Evolutionary conservation across 306 rosid species (phyloP).

Genomic region (Quercus suber): DNA sequence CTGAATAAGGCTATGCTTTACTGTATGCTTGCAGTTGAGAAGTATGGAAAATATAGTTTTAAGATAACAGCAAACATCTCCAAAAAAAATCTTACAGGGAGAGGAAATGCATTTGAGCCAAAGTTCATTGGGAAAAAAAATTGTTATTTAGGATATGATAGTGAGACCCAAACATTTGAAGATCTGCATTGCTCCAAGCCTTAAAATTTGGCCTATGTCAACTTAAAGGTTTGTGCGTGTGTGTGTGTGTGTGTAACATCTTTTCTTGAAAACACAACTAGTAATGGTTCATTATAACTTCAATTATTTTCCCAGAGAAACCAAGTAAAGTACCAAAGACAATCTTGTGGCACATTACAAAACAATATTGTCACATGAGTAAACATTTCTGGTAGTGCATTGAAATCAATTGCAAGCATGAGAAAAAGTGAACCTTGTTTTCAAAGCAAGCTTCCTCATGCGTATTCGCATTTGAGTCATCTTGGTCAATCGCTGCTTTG

Average conservation of each 20-base stretch:
- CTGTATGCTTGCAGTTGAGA: background rate
- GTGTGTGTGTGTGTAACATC: background rate
- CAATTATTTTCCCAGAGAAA: background rate
- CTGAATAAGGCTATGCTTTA: background rate
- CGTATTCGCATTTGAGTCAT: slow-evolving; percentile 97
- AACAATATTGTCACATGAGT: background rate
- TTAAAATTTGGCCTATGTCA: background rate
- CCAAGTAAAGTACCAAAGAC: background rate
- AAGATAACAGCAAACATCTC: background rate
- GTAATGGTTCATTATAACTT: background rate
- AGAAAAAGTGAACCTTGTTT: slow-evolving; percentile 58
- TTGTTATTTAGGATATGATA: background rate
- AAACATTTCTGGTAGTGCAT: background rate
- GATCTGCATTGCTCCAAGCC: background rate
- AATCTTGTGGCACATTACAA: background rate
- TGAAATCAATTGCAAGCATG: background rate
- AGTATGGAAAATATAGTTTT: background rate
- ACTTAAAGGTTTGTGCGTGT: background rate
- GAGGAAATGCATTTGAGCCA: background rate
- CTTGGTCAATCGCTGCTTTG: slow-evolving; percentile 85
- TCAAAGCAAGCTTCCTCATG: slow-evolving; percentile 87
- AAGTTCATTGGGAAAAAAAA: background rate
- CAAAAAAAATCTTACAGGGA: background rate
- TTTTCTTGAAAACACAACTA: background rate
- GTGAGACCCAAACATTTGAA: background rate